phyloP scores from a whole-genome alignment of 2,329 filamentous ascomycete species.

The Xylariaceae sp. region DNA sequence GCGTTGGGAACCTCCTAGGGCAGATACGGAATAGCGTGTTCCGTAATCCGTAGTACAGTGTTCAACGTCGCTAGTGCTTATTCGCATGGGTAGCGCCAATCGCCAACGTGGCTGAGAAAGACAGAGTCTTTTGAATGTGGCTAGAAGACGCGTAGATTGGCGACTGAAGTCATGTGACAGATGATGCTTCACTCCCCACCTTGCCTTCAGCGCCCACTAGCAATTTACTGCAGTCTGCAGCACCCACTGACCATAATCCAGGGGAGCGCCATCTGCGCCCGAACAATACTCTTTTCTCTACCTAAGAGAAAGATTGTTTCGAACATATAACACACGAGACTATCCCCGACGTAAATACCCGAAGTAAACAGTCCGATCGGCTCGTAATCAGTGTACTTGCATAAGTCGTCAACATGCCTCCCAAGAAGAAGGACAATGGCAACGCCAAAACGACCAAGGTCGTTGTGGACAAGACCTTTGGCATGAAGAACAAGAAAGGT shows the following conservation, averaged over 20 bases:
- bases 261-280: constrained; percentile 15
- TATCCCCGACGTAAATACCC: background rate
- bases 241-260: constrained; percentile 15
- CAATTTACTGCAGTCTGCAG: constrained; percentile 9
- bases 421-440: constrained; percentile 53
- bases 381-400: background rate
- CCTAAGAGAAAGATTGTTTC: background rate
- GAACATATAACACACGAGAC: background rate
- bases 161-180: constrained; percentile 22
- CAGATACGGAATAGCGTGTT: no score
- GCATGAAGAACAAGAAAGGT: constrained; percentile 99
- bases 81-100: background rate
- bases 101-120: constrained; percentile 1
- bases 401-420: constrained; percentile 56
- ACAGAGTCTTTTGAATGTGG: constrained; percentile 9
- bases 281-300: constrained; percentile 8
- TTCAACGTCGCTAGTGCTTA: no score
- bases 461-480: constrained; percentile 94
- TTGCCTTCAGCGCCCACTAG: constrained; percentile 25
- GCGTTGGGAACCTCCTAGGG: no score
- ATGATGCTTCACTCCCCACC: constrained; percentile 21
- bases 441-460: constrained; percentile 55
- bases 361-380: background rate
- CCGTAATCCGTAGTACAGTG: no score
- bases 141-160: constrained; percentile 4